Conservation (phyloP, 1,284 basidiomycete species). For the Leccinum pseudoinsigne region DNA sequence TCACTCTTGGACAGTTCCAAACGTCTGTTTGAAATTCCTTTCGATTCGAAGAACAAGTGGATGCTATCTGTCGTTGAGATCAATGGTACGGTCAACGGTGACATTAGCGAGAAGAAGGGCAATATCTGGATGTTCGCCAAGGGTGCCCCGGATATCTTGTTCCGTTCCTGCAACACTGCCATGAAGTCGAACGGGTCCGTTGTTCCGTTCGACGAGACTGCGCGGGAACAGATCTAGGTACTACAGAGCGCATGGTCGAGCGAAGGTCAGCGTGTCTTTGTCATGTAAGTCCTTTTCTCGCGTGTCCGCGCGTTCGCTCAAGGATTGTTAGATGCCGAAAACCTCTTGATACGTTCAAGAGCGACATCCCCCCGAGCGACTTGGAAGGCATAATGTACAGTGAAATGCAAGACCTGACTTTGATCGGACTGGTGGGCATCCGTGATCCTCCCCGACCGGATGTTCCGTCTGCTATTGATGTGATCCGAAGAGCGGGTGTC, state of each 20-base stretch:
- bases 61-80: conserved; percentile 48
- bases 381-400: conserved; percentile 39
- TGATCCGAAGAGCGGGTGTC: conserved; percentile 47
- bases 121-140: conserved; percentile 47
- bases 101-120: conserved; percentile 13
- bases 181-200: conserved; percentile 40
- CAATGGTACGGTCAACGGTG: conserved; percentile 5
- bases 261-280: conserved; percentile 62
- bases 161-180: conserved; percentile 45
- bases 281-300: conserved; percentile 33
- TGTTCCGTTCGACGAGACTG: conserved; percentile 34
- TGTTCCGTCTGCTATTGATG: conserved; percentile 45
- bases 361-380: conserved; percentile 35
- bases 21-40: conserved; percentile 48
- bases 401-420: conserved; percentile 43
- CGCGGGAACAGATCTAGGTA: conserved; percentile 31
- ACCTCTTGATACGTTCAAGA: conserved; percentile 32
- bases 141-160: conserved; percentile 60
- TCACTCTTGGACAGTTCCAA: conserved; percentile 29
- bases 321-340: conserved; percentile 26
- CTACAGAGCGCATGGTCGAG: conserved; percentile 54
- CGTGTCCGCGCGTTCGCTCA: background rate
- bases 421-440: conserved; percentile 60
- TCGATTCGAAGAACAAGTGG: conserved; percentile 70
- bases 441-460: conserved; percentile 60